phyloP scores from a whole-genome alignment of 1,284 basidiomycete species.

The Rhodotorula sp. region DNA sequence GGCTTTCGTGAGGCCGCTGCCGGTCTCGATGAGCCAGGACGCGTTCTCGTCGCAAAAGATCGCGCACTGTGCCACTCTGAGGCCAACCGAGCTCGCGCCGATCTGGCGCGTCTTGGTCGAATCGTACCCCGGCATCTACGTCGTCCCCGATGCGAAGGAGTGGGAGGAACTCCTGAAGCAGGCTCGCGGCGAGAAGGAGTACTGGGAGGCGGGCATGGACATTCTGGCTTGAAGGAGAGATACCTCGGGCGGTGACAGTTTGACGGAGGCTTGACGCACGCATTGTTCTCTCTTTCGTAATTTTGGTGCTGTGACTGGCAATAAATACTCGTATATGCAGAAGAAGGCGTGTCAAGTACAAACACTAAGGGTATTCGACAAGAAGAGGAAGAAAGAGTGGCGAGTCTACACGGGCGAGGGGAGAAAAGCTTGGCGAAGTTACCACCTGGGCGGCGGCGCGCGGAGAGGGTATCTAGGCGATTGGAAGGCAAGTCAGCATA shows the following conservation, averaged over 20 bases:
- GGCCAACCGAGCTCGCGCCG: slow-evolving; percentile 3
- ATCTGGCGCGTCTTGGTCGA: slow-evolving; percentile 16
- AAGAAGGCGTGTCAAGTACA: background rate
- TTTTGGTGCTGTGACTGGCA: background rate
- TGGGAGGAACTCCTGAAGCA: slow-evolving; percentile 22
- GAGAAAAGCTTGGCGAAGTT: background rate
- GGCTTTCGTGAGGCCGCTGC: slow-evolving; percentile 10
- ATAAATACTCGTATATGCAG: too few species aligned
- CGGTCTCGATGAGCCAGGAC: slow-evolving; percentile 23
- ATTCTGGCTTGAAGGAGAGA: background rate
- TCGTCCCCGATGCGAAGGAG: slow-evolving; percentile 22
- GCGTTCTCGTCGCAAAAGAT: slow-evolving; percentile 4
- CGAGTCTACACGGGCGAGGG: background rate
- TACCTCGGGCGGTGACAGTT: background rate
- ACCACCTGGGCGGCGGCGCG: slow-evolving; percentile 29
- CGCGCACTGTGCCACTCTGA: background rate
- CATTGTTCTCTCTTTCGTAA: background rate
- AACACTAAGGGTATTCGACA: background rate
- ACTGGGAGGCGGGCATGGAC: slow-evolving; percentile 18
- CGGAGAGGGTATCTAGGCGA: slow-evolving; percentile 50
- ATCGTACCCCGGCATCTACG: slow-evolving; percentile 13
- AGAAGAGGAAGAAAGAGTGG: background rate
- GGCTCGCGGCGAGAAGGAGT: background rate
- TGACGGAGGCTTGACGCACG: background rate
- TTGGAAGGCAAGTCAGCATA: too few species aligned